These are phyloP conservation scores for Ballota nigra DNA, from an alignment of 257 asterid genomes.

Conservation along the genomic window DNA sequence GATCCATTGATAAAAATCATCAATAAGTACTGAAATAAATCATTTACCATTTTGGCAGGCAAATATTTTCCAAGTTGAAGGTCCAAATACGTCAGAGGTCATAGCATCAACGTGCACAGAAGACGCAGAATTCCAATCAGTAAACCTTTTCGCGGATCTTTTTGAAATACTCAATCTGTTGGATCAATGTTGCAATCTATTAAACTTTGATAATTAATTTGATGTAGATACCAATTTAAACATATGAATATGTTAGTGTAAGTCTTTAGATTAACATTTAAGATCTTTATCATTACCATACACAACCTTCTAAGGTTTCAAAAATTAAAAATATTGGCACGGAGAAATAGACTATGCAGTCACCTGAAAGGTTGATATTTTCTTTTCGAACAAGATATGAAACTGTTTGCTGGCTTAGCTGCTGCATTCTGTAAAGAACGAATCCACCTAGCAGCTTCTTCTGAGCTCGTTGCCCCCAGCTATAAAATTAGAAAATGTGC, in stretches of 20 bases:
- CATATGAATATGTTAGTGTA: not conserved
- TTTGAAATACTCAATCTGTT: slow-evolving; percentile 62
- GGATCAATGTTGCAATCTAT: not conserved
- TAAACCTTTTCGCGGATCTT: slow-evolving; percentile 38
- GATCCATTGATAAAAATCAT: not conserved
- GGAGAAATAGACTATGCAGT: not conserved
- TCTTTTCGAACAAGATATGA: slow-evolving; percentile 45
- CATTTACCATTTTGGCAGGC: slow-evolving; percentile 74
- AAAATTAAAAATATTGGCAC: not conserved
- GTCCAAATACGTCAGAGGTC: slow-evolving; percentile 76
- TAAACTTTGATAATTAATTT: not conserved
- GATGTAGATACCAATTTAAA: not conserved
- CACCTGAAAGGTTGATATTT: slow-evolving; percentile 86
- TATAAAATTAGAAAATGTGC: slow-evolving; percentile 30
- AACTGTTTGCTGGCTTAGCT: slow-evolving; percentile 43
- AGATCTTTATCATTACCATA: not conserved
- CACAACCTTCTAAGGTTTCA: not conserved
- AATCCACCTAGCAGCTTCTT: slow-evolving; percentile 84
- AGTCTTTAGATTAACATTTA: not conserved
- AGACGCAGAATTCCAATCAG: slow-evolving; percentile 43
- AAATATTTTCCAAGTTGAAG: slow-evolving; percentile 89
- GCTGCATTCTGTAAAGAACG: slow-evolving; percentile 63
- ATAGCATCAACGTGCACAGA: slow-evolving; percentile 53
- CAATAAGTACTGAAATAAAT: not conserved
- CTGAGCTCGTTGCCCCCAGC: slow-evolving; percentile 88